A percentile compares a stretch with the other conserved stretches of the same genome.
These are phyloP conservation scores for Salix suchowensis DNA, from an alignment of 345 rosid species.

Conservation along the genomic window DNA sequence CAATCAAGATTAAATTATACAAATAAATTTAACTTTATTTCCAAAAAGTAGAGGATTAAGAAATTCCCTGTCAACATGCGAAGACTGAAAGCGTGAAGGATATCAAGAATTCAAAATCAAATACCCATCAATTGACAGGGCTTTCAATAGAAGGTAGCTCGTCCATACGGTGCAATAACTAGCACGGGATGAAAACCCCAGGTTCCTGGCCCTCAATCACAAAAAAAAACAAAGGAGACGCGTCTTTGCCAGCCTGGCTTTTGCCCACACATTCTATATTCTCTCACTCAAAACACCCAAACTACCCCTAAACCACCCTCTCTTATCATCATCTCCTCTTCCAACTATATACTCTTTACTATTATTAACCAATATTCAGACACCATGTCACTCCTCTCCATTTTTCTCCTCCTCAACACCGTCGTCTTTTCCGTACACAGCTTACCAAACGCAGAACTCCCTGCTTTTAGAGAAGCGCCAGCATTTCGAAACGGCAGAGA, in stretches of 20 bases:
- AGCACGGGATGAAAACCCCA: slow-evolving; percentile 11
- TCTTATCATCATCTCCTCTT: not conserved
- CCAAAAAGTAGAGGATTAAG: no score
- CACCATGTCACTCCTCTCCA: not conserved
- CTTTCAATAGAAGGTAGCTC: not conserved
- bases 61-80: no score
- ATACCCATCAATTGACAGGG: no score
- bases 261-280: not conserved
- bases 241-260: slow-evolving; percentile 47
- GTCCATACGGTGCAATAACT: not conserved
- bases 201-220: not conserved
- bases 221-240: slow-evolving; percentile 6
- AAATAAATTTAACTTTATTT: no score
- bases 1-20: no score
- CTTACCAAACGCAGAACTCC: slow-evolving; percentile 23
- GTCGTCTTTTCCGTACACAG: not conserved
- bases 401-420: slow-evolving; percentile 12
- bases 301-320: not conserved
- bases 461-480: slow-evolving; percentile 59
- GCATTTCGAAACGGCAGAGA: slow-evolving; percentile 67
- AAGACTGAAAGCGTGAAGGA: no score
- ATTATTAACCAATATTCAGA: not conserved
- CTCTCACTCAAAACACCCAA: not conserved
- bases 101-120: no score
- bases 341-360: not conserved